These are phyloP conservation scores for Sporothrix mexicana DNA, from an alignment of 2,329 filamentous ascomycete species.

Conservation along the genomic window DNA sequence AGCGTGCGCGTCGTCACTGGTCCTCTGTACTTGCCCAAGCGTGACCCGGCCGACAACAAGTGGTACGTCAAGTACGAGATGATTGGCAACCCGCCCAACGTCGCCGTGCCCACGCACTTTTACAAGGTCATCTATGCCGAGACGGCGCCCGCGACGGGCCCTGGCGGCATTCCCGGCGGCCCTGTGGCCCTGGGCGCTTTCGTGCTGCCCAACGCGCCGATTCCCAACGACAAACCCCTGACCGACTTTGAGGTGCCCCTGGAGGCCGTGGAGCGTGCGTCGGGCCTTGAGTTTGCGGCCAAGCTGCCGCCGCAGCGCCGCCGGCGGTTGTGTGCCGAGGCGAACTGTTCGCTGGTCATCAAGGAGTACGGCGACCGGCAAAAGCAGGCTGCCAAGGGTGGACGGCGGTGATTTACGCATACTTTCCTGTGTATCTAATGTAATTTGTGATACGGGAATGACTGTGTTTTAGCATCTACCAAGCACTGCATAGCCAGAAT, in stretches of 20 bases:
- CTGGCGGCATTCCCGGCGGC: constrained; percentile 64
- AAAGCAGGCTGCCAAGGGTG: constrained; percentile 57
- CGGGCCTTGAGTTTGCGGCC: constrained; percentile 86
- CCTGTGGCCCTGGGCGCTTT: constrained; percentile 92
- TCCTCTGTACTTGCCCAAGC: constrained; percentile 87
- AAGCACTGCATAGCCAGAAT: not conserved
- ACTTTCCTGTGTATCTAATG: too few species aligned
- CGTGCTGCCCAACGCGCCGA: constrained; percentile 88
- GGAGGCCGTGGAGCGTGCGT: constrained; percentile 89
- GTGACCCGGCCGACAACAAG: constrained; percentile 82
- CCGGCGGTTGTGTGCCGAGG: constrained; percentile 82
- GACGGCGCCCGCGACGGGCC: constrained; percentile 66
- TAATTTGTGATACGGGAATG: not conserved
- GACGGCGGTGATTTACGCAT: not conserved
- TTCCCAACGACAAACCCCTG: constrained; percentile 85
- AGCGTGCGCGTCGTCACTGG: constrained; percentile 91
- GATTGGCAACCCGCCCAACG: constrained; percentile 89
- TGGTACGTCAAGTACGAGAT: constrained; percentile 97
- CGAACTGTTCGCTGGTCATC: constrained; percentile 81
- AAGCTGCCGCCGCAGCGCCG: constrained; percentile 76
- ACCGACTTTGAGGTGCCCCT: constrained; percentile 93
- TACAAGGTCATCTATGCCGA: constrained; percentile 99
- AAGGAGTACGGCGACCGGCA: constrained; percentile 74
- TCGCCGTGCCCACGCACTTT: constrained; percentile 97
- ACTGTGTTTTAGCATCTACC: not conserved